Percentiles rank a stretch among this genome's conserved stretches.
These are phyloP conservation scores for Penicillium italicum DNA, from an alignment of 2,329 filamentous ascomycete species.

Conservation along the genomic window DNA sequence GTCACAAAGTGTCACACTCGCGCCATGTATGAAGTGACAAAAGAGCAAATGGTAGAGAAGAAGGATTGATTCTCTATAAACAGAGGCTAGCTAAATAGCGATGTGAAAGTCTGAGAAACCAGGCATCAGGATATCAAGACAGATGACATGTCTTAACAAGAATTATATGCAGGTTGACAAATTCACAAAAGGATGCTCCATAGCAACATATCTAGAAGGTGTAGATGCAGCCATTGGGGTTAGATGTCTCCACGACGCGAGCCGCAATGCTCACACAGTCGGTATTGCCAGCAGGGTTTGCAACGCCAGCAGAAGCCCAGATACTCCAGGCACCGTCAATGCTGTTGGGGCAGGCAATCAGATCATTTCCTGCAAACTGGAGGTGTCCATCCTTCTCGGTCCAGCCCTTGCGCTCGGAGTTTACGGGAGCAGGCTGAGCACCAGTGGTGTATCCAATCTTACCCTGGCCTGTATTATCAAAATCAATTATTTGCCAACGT, in stretches of 20 bases:
- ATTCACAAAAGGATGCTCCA: neutral
- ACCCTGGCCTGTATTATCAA: conserved; percentile 47
- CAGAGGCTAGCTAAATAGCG: neutral
- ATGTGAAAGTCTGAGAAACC: neutral
- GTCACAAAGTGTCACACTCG: neutral
- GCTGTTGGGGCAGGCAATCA: conserved; percentile 54
- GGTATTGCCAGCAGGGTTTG: conserved; percentile 31
- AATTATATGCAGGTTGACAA: neutral
- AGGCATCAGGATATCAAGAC: neutral
- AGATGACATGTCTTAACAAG: neutral
- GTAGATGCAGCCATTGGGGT: conserved; percentile 28
- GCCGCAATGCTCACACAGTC: conserved; percentile 36
- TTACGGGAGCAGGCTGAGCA: conserved; percentile 37
- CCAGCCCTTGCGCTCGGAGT: conserved; percentile 51
- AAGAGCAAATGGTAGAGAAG: neutral
- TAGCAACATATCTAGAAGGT: conserved; percentile 18
- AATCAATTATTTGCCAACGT: neutral
- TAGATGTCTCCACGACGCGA: conserved; percentile 20
- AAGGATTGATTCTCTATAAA: neutral
- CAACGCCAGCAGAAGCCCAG: conserved; percentile 28
- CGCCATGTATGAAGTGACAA: neutral
- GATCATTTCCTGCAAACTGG: conserved; percentile 43
- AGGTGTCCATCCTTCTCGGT: conserved; percentile 46
- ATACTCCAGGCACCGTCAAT: conserved; percentile 44
- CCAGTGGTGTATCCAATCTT: conserved; percentile 53